phyloP scores from a whole-genome alignment of 257 asterid species.

The Oldenlandia corymbosa region DNA sequence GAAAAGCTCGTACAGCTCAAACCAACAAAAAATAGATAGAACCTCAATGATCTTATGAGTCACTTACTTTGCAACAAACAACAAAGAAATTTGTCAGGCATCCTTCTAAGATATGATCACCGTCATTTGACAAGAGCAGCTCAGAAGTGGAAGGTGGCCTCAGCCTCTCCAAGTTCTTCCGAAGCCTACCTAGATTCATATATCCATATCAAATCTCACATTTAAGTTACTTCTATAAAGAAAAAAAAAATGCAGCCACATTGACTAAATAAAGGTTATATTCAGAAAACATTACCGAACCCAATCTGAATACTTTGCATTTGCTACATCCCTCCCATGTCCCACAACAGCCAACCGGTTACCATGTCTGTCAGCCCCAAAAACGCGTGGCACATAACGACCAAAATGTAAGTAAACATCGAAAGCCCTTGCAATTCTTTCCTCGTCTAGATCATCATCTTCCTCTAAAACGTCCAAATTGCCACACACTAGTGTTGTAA shows the following conservation, averaged over 20 bases:
- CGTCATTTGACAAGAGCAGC: conserved; percentile 72
- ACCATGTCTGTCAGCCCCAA: conserved; percentile 49
- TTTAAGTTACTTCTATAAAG: not conserved
- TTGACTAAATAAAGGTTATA: not conserved
- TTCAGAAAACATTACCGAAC: conserved; percentile 47
- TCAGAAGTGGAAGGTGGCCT: conserved; percentile 80
- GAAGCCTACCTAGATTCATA: conserved; percentile 39
- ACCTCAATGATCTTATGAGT: not conserved
- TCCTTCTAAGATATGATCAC: conserved; percentile 84
- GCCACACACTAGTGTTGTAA: conserved; percentile 74
- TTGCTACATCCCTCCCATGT: conserved; percentile 64
- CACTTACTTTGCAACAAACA: conserved; percentile 60
- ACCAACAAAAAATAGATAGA: not conserved
- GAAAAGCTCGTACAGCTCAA: not conserved
- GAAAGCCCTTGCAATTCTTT: conserved; percentile 33
- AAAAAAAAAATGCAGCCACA: not conserved
- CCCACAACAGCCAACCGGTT: conserved; percentile 80
- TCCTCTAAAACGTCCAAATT: conserved; percentile 33
- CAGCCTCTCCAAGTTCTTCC: conserved; percentile 80
- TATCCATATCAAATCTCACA: not conserved
- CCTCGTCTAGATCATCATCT: conserved; percentile 34
- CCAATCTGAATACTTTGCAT: conserved; percentile 89
- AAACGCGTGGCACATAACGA: conserved; percentile 55
- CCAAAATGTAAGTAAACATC: conserved; percentile 73
- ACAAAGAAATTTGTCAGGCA: conserved; percentile 72